Conservation (phyloP, 2,329 filamentous ascomycete species). For the Karstenula rhodostoma region DNA sequence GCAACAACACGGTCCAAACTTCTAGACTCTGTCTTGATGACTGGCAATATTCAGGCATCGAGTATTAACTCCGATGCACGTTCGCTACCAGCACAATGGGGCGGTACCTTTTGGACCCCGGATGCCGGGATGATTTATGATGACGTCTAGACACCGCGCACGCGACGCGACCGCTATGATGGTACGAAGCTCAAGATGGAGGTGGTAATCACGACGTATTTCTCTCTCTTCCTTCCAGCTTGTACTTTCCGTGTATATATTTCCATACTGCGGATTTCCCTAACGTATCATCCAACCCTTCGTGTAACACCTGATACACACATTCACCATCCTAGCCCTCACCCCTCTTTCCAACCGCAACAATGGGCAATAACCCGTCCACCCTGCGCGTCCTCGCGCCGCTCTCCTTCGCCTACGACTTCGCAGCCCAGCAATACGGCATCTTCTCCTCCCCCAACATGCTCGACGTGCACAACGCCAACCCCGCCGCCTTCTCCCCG, state of each 20-base stretch:
- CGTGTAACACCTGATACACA: too few species aligned
- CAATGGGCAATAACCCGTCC: conserved; percentile 63
- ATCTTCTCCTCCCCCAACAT: conserved; percentile 65
- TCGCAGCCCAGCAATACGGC: conserved; percentile 67
- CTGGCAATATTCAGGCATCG: not conserved
- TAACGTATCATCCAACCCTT: too few species aligned
- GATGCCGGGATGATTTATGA: conserved; percentile 3
- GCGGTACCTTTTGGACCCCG: not conserved
- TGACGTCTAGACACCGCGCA: conserved; percentile 5
- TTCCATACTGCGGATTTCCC: not conserved
- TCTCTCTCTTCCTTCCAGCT: not conserved
- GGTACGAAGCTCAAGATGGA: not conserved
- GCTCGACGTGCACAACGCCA: conserved; percentile 66
- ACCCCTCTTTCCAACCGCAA: not conserved
- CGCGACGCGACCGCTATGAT: not conserved
- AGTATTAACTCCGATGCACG: not conserved
- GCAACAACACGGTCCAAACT: not conserved
- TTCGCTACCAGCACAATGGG: not conserved
- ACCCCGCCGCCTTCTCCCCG: conserved; percentile 67
- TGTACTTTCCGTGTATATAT: not conserved
- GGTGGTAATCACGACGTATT: not conserved
- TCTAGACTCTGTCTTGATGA: not conserved
- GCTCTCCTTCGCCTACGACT: conserved; percentile 63
- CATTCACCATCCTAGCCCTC: too few species aligned
- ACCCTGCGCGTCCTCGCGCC: conserved; percentile 65